These are phyloP conservation scores for Purshia tridentata DNA, from an alignment of 306 rosid genomes.

Conservation along the genomic window DNA sequence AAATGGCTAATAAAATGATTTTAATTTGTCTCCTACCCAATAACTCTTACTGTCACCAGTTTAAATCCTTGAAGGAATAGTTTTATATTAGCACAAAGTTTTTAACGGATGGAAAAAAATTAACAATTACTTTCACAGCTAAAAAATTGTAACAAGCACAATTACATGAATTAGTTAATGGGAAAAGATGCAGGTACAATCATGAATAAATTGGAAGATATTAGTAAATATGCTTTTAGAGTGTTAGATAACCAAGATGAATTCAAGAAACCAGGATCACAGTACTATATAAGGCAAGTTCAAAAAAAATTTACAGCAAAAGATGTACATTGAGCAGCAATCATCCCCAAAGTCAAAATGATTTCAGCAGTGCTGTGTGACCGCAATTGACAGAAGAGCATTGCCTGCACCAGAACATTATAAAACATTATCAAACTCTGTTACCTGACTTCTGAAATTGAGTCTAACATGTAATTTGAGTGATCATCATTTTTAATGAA, in stretches of 20 bases:
- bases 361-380: neutral
- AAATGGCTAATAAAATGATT: neutral
- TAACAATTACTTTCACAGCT: neutral
- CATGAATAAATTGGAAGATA: neutral
- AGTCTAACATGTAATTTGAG: neutral
- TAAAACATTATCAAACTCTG: neutral
- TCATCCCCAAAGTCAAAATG: neutral
- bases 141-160: neutral
- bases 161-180: neutral
- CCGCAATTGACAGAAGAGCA: neutral
- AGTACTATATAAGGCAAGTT: neutral
- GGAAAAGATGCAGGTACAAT: neutral
- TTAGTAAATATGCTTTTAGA: neutral
- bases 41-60: neutral
- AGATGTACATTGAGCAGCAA: no score
- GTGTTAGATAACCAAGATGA: neutral
- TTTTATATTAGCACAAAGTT: neutral
- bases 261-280: neutral
- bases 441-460: neutral
- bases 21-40: neutral
- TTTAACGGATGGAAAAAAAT: neutral
- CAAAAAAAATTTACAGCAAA: no score
- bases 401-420: neutral
- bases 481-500: neutral
- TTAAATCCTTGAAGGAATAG: neutral